These are phyloP conservation scores for Gardenia jasminoides DNA, from an alignment of 257 asterid species.

Conservation along the genomic window DNA sequence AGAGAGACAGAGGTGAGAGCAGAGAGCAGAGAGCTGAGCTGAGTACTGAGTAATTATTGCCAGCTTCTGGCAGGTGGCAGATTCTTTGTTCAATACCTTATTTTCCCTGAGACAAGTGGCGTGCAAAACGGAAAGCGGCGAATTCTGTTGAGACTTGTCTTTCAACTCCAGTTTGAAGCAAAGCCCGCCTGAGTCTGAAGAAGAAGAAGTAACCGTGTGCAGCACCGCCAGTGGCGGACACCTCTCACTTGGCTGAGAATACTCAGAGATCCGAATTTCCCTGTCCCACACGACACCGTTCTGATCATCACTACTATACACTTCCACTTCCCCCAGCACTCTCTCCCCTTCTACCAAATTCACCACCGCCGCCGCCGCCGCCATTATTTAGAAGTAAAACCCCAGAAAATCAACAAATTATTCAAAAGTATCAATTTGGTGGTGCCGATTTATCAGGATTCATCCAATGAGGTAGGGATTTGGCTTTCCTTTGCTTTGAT, in stretches of 20 bases:
- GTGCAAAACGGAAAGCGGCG: constrained; percentile 79
- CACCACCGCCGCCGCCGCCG: constrained; percentile 43
- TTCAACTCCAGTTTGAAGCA: constrained; percentile 86
- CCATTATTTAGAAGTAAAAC: constrained; percentile 14
- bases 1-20: constrained; percentile 3
- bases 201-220: constrained; percentile 46
- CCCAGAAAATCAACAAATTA: background rate
- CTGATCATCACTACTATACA: constrained; percentile 39
- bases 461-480: constrained; percentile 13
- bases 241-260: constrained; percentile 79
- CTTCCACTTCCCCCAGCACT: constrained; percentile 75
- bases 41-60: constrained; percentile 29
- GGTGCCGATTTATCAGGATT: constrained; percentile 27
- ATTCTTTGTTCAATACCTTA: constrained; percentile 61
- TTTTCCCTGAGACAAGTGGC: constrained; percentile 90
- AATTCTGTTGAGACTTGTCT: constrained; percentile 43
- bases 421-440: constrained; percentile 3
- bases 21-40: constrained; percentile 18
- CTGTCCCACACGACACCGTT: constrained; percentile 56
- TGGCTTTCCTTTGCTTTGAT: background rate
- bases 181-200: constrained; percentile 29
- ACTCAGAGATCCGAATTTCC: constrained; percentile 74
- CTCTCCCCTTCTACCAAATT: constrained; percentile 72
- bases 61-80: constrained; percentile 25
- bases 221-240: constrained; percentile 95